Conservation (phyloP, 1,284 basidiomycete species). For the Trichosporon sp. region DNA sequence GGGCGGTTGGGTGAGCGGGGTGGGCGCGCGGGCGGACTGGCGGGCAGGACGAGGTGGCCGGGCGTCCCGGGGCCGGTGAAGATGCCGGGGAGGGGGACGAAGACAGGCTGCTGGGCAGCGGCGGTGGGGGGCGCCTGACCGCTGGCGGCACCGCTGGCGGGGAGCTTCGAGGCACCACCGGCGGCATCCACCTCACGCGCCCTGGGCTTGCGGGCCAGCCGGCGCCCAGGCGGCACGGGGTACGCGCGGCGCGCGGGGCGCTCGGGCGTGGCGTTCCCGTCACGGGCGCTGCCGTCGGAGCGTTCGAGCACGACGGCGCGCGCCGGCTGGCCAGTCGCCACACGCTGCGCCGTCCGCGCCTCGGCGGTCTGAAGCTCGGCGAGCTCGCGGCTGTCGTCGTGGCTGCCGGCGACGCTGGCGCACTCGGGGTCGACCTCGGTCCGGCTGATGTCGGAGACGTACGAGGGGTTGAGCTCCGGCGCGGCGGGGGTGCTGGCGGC, state of each 20-base stretch:
- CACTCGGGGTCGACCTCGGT: not conserved
- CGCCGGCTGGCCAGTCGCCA: not conserved
- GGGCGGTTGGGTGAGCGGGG: not conserved
- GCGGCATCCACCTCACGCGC: too few species aligned
- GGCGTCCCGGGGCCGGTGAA: not conserved
- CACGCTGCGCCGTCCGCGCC: not conserved
- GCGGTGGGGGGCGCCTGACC: not conserved
- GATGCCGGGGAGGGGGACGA: not conserved
- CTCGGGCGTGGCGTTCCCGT: not conserved
- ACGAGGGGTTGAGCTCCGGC: too few species aligned
- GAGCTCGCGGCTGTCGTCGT: not conserved
- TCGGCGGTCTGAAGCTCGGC: not conserved
- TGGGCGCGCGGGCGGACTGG: not conserved
- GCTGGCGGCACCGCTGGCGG: not conserved
- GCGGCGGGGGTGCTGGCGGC: too few species aligned
- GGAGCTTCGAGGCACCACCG: not conserved
- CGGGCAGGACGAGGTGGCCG: not conserved
- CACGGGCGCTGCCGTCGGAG: too few species aligned
- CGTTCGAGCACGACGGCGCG: too few species aligned
- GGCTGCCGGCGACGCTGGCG: not conserved
- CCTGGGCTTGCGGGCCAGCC: not conserved
- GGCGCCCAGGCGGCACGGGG: not conserved
- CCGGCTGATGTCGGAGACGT: not conserved
- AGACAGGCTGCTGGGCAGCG: not conserved
- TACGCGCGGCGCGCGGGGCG: not conserved